These are phyloP conservation scores for Zoysia matrella DNA, from an alignment of 202 grass and related monocot species.

Conservation along the genomic window DNA sequence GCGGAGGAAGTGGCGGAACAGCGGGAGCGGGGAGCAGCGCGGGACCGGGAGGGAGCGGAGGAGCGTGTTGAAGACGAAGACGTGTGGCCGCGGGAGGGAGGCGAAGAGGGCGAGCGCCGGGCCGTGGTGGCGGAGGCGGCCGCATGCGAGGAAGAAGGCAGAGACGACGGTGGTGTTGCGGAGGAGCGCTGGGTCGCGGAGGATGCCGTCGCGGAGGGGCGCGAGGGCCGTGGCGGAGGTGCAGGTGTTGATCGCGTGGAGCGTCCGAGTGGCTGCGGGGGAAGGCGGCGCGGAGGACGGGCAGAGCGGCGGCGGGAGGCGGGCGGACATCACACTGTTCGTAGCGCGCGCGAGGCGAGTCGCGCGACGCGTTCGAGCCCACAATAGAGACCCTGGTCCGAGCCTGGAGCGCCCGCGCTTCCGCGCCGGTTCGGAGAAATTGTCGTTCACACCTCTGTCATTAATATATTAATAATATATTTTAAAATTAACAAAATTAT, in stretches of 20 bases:
- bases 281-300: slow-evolving; percentile 35
- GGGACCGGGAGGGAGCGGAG: slow-evolving; percentile 47
- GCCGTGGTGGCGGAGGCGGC: slow-evolving; percentile 54
- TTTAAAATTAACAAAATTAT: too few species aligned
- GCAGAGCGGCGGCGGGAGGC: slow-evolving; percentile 46
- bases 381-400: too few species aligned
- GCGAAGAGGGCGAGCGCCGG: slow-evolving; percentile 66
- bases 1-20: slow-evolving; percentile 58
- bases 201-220: slow-evolving; percentile 48
- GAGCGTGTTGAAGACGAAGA: slow-evolving; percentile 75
- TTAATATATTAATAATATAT: too few species aligned
- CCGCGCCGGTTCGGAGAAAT: too few species aligned
- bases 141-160: slow-evolving; percentile 65
- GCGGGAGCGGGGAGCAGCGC: slow-evolving; percentile 51
- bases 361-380: too few species aligned
- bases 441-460: too few species aligned
- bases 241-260: slow-evolving; percentile 74
- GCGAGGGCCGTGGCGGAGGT: slow-evolving; percentile 54
- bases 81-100: slow-evolving; percentile 59
- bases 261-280: slow-evolving; percentile 30
- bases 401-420: too few species aligned
- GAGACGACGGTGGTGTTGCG: slow-evolving; percentile 56
- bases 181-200: slow-evolving; percentile 55
- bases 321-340: slow-evolving; percentile 23
- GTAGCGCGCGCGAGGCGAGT: neutral